Evolutionary conservation across 495 filamentous ascomycete species (phyloP).

Genomic region (Penicillium paxilli): DNA sequence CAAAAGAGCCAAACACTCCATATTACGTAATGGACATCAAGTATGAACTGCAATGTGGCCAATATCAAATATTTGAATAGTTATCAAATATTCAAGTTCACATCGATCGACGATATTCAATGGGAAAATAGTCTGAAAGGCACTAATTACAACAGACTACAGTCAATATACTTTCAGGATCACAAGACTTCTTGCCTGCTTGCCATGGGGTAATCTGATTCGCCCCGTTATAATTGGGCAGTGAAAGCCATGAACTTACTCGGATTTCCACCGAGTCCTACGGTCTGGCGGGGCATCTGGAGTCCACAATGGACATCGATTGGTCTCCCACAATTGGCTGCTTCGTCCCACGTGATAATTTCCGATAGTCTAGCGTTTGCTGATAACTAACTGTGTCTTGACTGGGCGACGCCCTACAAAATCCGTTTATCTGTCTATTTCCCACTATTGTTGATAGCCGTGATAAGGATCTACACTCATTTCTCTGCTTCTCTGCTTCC

Average conservation of each 20-base stretch:
- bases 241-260: too few species aligned
- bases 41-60: too few species aligned
- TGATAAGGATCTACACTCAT: too few species aligned
- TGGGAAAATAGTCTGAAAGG: too few species aligned
- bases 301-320: not conserved
- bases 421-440: not conserved
- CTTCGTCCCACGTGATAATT: not conserved
- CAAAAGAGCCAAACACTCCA: not conserved
- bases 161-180: too few species aligned
- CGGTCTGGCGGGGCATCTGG: not conserved
- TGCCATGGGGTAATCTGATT: not conserved
- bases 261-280: not conserved
- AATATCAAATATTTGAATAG: too few species aligned
- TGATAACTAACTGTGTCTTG: conserved; percentile 3
- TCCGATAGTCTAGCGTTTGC: not conserved
- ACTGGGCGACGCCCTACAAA: conserved; percentile 1
- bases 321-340: not conserved
- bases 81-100: too few species aligned
- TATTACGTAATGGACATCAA: not conserved
- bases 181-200: too few species aligned
- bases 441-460: not conserved
- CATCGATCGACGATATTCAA: too few species aligned
- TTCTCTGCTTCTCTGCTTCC: not conserved
- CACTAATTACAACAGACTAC: too few species aligned
- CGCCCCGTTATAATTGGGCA: too few species aligned